Conservation (phyloP, 2,329 filamentous ascomycete species). For the Hymenoscyphus fraxineus region DNA sequence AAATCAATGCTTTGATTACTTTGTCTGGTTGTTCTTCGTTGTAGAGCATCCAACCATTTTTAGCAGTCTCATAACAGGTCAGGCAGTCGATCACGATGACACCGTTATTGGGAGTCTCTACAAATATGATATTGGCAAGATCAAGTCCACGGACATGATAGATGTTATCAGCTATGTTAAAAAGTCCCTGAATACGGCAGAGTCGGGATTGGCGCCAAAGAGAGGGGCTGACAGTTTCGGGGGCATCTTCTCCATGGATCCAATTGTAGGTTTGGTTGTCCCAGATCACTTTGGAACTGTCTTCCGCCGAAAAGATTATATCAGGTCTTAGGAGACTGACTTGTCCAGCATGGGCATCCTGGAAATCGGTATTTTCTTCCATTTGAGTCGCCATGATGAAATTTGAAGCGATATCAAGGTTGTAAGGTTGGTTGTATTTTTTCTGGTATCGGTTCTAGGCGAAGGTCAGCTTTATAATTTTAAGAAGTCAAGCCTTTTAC, state of each 20-base stretch:
- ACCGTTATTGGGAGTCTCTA: conserved; percentile 36
- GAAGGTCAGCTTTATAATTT: background rate
- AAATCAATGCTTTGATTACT: conserved; percentile 37
- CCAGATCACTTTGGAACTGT: conserved; percentile 28
- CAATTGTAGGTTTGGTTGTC: conserved; percentile 36
- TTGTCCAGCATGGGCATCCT: background rate
- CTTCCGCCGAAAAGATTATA: background rate
- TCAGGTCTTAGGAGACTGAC: background rate
- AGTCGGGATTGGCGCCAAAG: conserved; percentile 39
- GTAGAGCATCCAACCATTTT: conserved; percentile 37
- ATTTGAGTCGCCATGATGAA: background rate
- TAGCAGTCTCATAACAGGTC: conserved; percentile 37
- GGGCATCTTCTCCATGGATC: conserved; percentile 27
- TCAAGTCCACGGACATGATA: conserved; percentile 42
- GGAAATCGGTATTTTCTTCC: conserved; percentile 3
- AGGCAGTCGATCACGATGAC: conserved; percentile 41
- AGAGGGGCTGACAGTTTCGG: conserved; percentile 31
- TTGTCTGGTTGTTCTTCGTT: conserved; percentile 27
- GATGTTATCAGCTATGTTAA: conserved; percentile 35
- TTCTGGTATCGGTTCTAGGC: background rate
- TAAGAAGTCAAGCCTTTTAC: background rate
- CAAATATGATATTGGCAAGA: conserved; percentile 40
- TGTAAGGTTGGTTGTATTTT: background rate
- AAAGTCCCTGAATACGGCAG: conserved; percentile 36
- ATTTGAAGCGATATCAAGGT: background rate